Base-by-base conservation (phyloP, 805 yeast species). In the Candida ulmi region DNA sequence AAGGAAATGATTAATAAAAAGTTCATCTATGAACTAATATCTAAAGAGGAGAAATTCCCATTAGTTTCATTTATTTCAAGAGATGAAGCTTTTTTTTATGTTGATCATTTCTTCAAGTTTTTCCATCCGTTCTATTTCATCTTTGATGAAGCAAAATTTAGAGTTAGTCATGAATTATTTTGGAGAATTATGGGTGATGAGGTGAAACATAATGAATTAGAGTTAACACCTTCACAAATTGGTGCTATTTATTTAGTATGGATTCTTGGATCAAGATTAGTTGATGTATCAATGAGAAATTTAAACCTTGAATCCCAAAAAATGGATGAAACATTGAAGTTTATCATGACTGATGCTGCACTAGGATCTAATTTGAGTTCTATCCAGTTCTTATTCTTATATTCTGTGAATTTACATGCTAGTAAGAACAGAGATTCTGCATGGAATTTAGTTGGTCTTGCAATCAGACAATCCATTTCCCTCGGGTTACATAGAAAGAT, bases 171-270 rank as follows among this genome's bases (percentile, higher is more conserved):
- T 43, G 55, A 60, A n/a, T 39, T 57, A 3, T 70, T 64, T 44
- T 69, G 74, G 74, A 33, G 35, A n/a, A 23, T 44, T 2, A 16
- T 50, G 2, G 33, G 32, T 0, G 30, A 37, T 8, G 32, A 7
- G 18, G 8, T 28, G 18, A 19, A 32, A 3, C 42, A 39, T 4
- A 25, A 39, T 11, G 37, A 33, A 6, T 26, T 29, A 15, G 42
- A 43, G 9, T 16, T 57, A 3, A 33, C 52, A 2, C 40, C 45
- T 18, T 41, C 54, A 2, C 47, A 47, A 39, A 58, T 71, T 16
- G 72, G 76, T 33, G 63, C 71, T 34, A 65, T 73, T 11, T 73
- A 71, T 47, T 58, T 71, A 49, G 69, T 72, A 12, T 72, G 72
- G 72, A 36, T 53, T 11, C 16, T 49, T 9, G 48, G 47, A 7